Base-by-base conservation (phyloP, 1,284 basidiomycete species). In the Salmacisia buchloeana region DNA sequence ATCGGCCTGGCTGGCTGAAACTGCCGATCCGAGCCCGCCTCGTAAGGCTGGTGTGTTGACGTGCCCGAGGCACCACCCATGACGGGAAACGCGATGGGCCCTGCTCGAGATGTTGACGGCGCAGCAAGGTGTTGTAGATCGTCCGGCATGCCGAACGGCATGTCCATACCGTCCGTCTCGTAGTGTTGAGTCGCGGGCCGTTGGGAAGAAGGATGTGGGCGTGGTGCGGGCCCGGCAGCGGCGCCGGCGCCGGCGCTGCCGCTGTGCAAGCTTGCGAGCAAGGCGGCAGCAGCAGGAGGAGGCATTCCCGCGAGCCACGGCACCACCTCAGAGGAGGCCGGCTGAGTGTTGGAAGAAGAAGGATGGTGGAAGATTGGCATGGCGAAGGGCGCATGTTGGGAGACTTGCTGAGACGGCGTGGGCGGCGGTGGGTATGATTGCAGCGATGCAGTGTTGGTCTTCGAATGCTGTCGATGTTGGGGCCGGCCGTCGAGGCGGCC, bases 91-190 rank as follows among this genome's bases (percentile, higher is more conserved):
- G 36, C 65, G 61, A 21, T 45, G 41, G 18, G 62, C 29, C n/a
- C 27, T 27, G 6, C 5, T 23, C 21, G 27, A 9, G 13, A 25
- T 21, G 46, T 3, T 23, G 46, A 52, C 7, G 41, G 29, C 12
- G 60, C 43, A 9, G 62, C 45, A 0, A 62, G 43, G 3, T 63
- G 35, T 9, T 75, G 70, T 29, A 80, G 76, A 65, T 87, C 85
- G 64, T 87, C 85, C 10, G 84, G 83, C 56, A 85, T 82, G 72
- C 85, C 86, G 66, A 89, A 89, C 0, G 86, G 85, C 69, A 92
- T 13, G 35, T 58, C 56, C 49, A 54, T 54, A 18, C 49, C 49
- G 7, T 35, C 56, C 7, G n/a, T 9, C 7, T 58, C 56, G 10
- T 15, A 43, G 41, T 15, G 15, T 7, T 15, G 29, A 88, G 67